These are phyloP conservation scores for Talinum fruticosum DNA, from an alignment of 148 eudicot species.

Conservation along the genomic window DNA sequence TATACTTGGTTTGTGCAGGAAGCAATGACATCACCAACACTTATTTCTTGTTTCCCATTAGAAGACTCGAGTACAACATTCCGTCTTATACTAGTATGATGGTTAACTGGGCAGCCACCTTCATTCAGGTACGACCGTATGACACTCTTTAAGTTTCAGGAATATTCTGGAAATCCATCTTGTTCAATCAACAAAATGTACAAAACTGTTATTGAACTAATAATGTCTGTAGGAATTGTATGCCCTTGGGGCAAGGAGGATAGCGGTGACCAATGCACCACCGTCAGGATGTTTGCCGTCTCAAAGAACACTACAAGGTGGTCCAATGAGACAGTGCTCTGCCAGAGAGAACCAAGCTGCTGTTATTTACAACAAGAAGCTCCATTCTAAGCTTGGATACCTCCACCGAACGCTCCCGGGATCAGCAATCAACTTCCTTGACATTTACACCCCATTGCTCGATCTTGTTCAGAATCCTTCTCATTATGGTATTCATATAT, in stretches of 20 bases:
- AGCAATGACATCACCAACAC: conserved; percentile 36
- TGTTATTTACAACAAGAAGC: conserved; percentile 45
- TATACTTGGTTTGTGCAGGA: conserved; percentile 32
- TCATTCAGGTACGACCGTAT: conserved; percentile 24
- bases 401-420: conserved; percentile 33
- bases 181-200: not conserved
- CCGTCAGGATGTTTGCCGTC: conserved; percentile 70
- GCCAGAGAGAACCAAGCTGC: conserved; percentile 42
- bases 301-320: conserved; percentile 54
- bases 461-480: conserved; percentile 48
- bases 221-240: conserved; percentile 42
- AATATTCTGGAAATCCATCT: too few species aligned
- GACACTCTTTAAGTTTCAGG: too few species aligned
- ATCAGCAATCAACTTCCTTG: conserved; percentile 37
- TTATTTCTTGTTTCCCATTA: conserved; percentile 18
- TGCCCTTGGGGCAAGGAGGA: conserved; percentile 46
- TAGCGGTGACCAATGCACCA: conserved; percentile 47
- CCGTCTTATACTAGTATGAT: conserved; percentile 20
- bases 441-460: conserved; percentile 40
- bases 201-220: not conserved
- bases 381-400: conserved; percentile 26
- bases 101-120: conserved; percentile 27
- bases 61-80: conserved; percentile 13
- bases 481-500: conserved; percentile 34
- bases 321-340: conserved; percentile 38